phyloP scores from a whole-genome alignment of 305 asterid species.

The Rubia peregrina region DNA sequence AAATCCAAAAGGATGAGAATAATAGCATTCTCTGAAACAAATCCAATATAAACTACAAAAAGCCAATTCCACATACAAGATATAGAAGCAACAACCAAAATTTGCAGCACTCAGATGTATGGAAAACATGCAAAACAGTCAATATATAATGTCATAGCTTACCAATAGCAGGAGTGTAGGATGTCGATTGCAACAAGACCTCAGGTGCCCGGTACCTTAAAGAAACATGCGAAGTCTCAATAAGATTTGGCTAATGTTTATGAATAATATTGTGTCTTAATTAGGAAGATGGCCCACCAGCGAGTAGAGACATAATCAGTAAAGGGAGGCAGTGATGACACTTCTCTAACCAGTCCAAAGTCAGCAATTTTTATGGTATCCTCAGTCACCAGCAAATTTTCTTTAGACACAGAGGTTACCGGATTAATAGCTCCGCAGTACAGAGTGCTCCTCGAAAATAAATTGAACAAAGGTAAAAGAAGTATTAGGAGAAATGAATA shows the following conservation, averaged over 20 bases:
- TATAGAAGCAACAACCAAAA: background rate
- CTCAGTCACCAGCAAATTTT: constrained; percentile 85
- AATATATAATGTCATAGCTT: constrained; percentile 24
- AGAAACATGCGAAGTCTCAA: constrained; percentile 14
- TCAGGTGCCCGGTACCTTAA: constrained; percentile 98
- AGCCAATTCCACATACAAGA: background rate
- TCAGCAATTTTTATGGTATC: constrained; percentile 81
- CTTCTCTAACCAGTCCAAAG: constrained; percentile 97
- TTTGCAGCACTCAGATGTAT: background rate
- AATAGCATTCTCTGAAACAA: background rate
- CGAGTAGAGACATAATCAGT: constrained; percentile 99
- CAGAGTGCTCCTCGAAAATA: constrained; percentile 5
- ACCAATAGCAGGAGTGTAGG: constrained; percentile 90
- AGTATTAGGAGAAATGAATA: constrained; percentile 29
- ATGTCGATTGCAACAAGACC: constrained; percentile 72
- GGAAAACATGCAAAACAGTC: constrained; percentile 10
- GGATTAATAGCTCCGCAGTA: constrained; percentile 18
- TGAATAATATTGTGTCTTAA: constrained; percentile 1
- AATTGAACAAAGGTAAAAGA: constrained; percentile 8
- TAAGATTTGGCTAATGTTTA: constrained; percentile 13
- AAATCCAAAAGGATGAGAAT: background rate
- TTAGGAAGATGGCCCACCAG: constrained; percentile 54
- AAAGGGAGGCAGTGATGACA: constrained; percentile 81
- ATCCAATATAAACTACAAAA: background rate
- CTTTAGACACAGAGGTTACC: constrained; percentile 34